Evolutionary conservation across 208 protist genomes (phyloP).

Genomic region (Phytomonas francai): DNA sequence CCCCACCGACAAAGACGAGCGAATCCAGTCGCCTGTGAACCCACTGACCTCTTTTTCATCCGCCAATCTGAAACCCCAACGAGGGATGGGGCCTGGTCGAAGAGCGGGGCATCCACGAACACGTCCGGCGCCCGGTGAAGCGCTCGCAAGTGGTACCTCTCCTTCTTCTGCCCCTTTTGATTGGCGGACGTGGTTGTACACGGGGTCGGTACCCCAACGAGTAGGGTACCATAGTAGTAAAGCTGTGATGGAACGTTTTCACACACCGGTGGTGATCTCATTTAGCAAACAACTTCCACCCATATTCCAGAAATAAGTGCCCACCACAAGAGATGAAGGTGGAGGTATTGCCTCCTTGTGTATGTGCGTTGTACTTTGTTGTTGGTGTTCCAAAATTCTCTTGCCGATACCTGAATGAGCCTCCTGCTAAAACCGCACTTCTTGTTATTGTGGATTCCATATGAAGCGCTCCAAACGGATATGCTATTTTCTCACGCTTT

Average conservation of each 20-base stretch:
- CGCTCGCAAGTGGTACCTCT: not conserved
- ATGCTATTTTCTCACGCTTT: not conserved
- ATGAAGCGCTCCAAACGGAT: not conserved
- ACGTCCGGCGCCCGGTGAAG: not conserved
- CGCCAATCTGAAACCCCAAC: not conserved
- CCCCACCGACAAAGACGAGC: not conserved
- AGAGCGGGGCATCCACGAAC: not conserved
- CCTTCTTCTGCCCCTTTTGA: not conserved
- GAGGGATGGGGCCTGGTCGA: conserved; percentile 3
- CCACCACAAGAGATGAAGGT: not conserved
- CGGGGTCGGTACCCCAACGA: conserved; percentile 18
- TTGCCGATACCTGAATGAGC: no score
- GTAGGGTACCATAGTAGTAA: conserved; percentile 35
- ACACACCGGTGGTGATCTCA: conserved; percentile 28
- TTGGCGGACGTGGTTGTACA: not conserved
- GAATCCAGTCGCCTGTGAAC: not conserved
- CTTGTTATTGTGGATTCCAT: not conserved
- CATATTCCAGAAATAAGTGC: conserved; percentile 16
- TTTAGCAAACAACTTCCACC: conserved; percentile 39
- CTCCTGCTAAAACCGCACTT: no score
- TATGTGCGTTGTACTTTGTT: not conserved
- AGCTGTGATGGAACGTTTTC: conserved; percentile 23
- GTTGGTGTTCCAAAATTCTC: not conserved
- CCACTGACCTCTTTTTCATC: not conserved
- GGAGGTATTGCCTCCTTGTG: not conserved